A percentile compares a stretch with the other conserved stretches of the same genome.
Conservation (phyloP, 306 rosid species). For the Geum urbanum region DNA sequence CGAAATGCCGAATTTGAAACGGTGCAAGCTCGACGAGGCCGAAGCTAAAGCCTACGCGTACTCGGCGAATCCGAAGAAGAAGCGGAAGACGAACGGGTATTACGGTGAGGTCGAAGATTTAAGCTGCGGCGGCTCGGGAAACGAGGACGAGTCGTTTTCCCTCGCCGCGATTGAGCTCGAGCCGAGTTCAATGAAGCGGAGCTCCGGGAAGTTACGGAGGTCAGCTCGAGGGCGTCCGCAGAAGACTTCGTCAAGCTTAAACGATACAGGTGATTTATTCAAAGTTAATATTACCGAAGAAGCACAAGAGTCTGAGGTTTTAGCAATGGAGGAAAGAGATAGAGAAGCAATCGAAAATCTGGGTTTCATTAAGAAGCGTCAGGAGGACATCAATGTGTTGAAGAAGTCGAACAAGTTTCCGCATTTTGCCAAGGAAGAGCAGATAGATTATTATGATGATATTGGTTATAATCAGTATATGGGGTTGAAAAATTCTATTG, state of each 20-base stretch:
- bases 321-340: constrained; percentile 28
- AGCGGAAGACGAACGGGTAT: constrained; percentile 43
- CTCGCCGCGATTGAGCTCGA: constrained; percentile 55
- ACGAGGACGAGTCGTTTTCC: constrained; percentile 49
- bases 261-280: constrained; percentile 51
- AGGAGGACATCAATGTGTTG: constrained; percentile 24
- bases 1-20: constrained; percentile 81
- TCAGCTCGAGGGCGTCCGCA: constrained; percentile 74
- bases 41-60: constrained; percentile 38
- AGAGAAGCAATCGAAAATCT: constrained; percentile 24
- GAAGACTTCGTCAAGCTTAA: constrained; percentile 64
- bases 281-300: constrained; percentile 15
- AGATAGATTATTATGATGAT: constrained; percentile 16
- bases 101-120: constrained; percentile 49
- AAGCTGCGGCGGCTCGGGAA: constrained; percentile 56
- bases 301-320: constrained; percentile 26
- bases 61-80: constrained; percentile 52
- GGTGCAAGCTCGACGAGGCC: constrained; percentile 61
- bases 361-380: constrained; percentile 27
- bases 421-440: constrained; percentile 27
- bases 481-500: constrained; percentile 2
- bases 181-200: constrained; percentile 35
- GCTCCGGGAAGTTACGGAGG: constrained; percentile 29
- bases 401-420: constrained; percentile 34
- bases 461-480: constrained; percentile 21